phyloP scores from a whole-genome alignment of 2,329 filamentous ascomycete genomes.

The Sarocladium oryzae region DNA sequence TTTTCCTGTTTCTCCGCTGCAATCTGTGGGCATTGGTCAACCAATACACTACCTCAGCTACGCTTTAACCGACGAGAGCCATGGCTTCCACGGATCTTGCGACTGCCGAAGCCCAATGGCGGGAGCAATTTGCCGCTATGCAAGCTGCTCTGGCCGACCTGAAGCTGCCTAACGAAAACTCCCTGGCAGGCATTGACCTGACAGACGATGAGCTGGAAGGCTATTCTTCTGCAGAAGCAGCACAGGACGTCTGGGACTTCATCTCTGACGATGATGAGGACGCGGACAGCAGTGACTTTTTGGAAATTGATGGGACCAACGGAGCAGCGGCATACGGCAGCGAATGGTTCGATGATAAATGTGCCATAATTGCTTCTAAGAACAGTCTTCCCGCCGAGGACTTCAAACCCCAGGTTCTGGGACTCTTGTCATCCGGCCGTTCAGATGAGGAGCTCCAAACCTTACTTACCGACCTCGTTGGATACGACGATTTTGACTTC shows the following conservation, averaged over 20 bases:
- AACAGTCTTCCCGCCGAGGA: slow-evolving; percentile 61
- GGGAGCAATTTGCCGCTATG: slow-evolving; percentile 80
- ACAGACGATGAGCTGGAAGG: slow-evolving; percentile 58
- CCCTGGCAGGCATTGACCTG: slow-evolving; percentile 36
- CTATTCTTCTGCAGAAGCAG: slow-evolving; percentile 51
- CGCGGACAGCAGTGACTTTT: slow-evolving; percentile 58
- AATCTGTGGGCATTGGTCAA: neutral
- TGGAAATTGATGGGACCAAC: slow-evolving; percentile 34
- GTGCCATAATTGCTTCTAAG: slow-evolving; percentile 58
- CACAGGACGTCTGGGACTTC: slow-evolving; percentile 88
- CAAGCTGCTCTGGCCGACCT: slow-evolving; percentile 73
- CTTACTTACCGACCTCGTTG: slow-evolving; percentile 79
- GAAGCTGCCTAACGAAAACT: slow-evolving; percentile 33
- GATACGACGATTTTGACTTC: slow-evolving; percentile 89
- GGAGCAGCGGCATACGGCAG: slow-evolving; percentile 41
- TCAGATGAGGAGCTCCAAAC: slow-evolving; percentile 87
- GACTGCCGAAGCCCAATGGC: slow-evolving; percentile 60
- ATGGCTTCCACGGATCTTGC: neutral
- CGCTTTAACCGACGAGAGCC: neutral
- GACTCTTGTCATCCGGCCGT: slow-evolving; percentile 60
- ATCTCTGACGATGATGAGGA: slow-evolving; percentile 70
- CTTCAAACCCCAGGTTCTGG: slow-evolving; percentile 71
- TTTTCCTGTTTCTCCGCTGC: neutral
- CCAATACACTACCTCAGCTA: neutral
- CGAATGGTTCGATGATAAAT: slow-evolving; percentile 67